A percentile compares a stretch with the other conserved stretches of the same genome.
phyloP scores from a whole-genome alignment of 78 protist species.

The Cavenderia fasciculata region DNA sequence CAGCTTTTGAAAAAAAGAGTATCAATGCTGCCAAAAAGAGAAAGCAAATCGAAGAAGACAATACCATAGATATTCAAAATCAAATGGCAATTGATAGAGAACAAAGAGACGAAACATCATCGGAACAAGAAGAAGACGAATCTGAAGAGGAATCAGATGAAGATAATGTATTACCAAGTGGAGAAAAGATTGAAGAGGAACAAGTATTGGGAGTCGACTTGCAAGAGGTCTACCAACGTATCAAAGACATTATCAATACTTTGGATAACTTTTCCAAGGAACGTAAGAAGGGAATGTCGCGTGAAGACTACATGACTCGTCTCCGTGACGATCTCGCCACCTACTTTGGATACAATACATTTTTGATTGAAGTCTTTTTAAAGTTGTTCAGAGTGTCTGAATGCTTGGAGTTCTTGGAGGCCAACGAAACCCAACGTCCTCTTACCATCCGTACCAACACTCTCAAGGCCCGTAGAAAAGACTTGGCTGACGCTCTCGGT shows the following conservation, averaged over 20 bases:
- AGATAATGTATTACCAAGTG: not conserved
- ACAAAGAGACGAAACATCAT: too few relatives aligned
- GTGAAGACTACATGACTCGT: constrained; percentile 86
- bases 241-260: constrained; percentile 55
- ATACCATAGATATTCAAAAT: constrained; percentile 29
- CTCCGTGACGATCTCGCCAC: constrained; percentile 86
- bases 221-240: constrained; percentile 68
- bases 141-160: not conserved
- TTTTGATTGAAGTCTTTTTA: constrained; percentile 84
- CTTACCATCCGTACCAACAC: constrained; percentile 98
- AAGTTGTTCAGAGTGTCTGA: constrained; percentile 89
- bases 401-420: constrained; percentile 92
- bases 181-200: not conserved
- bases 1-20: constrained; percentile 2
- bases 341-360: constrained; percentile 89
- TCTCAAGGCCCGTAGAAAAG: constrained; percentile 92
- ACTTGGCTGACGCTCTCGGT: constrained; percentile 89
- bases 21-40: not conserved
- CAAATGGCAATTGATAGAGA: too few relatives aligned
- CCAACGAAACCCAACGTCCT: constrained; percentile 97
- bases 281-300: constrained; percentile 67
- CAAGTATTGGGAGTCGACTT: constrained; percentile 41
- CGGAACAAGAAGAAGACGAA: not conserved
- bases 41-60: not conserved
- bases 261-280: constrained; percentile 54